Conservation (phyloP, 1,139 yeast genomes). For the Spathaspora sp. region DNA sequence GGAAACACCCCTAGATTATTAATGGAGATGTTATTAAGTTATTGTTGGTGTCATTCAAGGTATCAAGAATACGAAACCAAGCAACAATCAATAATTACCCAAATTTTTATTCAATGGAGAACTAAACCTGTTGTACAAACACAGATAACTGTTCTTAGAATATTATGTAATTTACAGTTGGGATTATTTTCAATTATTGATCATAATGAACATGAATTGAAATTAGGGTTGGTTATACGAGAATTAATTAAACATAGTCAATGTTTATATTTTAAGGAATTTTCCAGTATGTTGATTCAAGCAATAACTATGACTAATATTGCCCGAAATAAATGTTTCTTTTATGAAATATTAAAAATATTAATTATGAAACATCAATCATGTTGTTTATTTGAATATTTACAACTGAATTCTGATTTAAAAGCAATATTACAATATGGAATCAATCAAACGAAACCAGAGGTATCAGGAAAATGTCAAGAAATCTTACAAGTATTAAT, state of each 20-base stretch:
- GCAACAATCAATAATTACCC: conserved; percentile 5
- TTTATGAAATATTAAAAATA: conserved; percentile 26
- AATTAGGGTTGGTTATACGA: conserved; percentile 25
- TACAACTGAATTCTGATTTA: conserved; percentile 23
- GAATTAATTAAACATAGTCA: conserved; percentile 19
- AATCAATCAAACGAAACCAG: conserved; percentile 19
- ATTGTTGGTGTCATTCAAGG: conserved; percentile 41
- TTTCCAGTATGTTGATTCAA: conserved; percentile 36
- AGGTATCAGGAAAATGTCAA: conserved; percentile 22
- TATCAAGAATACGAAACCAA: conserved; percentile 9
- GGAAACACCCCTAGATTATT: conserved; percentile 17
- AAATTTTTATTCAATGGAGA: conserved; percentile 24
- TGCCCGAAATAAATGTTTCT: conserved; percentile 18
- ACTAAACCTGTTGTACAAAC: conserved; percentile 26
- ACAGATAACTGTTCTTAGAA: conserved; percentile 29
- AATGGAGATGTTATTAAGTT: conserved; percentile 33
- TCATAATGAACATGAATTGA: conserved; percentile 20
- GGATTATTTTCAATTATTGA: conserved; percentile 22
- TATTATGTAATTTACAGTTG: conserved; percentile 32
- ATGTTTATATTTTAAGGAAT: conserved; percentile 32
- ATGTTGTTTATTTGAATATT: conserved; percentile 38
- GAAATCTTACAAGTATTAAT: conserved; percentile 22
- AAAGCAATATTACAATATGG: conserved; percentile 35
- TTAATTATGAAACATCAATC: conserved; percentile 27
- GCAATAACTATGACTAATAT: conserved; percentile 27